Evolutionary conservation across 1,284 basidiomycete genomes (phyloP).

Genomic region (Fomitopsis betulina): DNA sequence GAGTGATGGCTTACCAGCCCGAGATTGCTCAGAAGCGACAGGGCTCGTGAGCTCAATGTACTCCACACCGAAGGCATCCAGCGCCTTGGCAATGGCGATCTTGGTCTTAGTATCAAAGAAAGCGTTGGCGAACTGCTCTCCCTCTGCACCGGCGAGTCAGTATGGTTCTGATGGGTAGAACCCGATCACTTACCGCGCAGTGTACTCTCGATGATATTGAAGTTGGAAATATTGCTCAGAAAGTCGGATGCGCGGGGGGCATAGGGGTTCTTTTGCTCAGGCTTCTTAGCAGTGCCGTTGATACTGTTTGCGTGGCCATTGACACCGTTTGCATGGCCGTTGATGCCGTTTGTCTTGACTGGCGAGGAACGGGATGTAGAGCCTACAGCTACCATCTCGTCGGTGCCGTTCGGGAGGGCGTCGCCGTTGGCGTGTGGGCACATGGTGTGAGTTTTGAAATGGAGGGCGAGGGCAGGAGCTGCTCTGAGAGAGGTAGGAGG

Average conservation of each 20-base stretch:
- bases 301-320: conserved; percentile 38
- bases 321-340: conserved; percentile 35
- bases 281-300: conserved; percentile 27
- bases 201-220: conserved; percentile 97
- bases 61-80: conserved; percentile 98
- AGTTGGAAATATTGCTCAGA: conserved; percentile 88
- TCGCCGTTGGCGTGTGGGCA: conserved; percentile 63
- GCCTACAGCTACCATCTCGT: conserved; percentile 62
- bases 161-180: neutral
- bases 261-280: conserved; percentile 67
- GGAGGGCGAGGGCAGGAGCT: neutral
- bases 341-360: conserved; percentile 29
- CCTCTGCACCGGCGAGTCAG: conserved; percentile 55
- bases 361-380: conserved; percentile 15
- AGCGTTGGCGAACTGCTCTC: conserved; percentile 98
- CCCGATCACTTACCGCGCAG: conserved; percentile 63
- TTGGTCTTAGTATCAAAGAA: conserved; percentile 99
- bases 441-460: conserved; percentile 37
- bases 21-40: conserved; percentile 95
- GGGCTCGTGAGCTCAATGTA: conserved; percentile 99
- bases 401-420: conserved; percentile 37
- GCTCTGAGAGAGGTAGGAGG: conserved; percentile 26
- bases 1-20: conserved; percentile 33
- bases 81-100: conserved; percentile 97
- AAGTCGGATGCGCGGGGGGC: conserved; percentile 88